Evolutionary conservation across 2,329 filamentous ascomycete species (phyloP), one percentile per base, ranked within the genome.

Genomic region (Colletotrichum orchidophilum): DNA sequence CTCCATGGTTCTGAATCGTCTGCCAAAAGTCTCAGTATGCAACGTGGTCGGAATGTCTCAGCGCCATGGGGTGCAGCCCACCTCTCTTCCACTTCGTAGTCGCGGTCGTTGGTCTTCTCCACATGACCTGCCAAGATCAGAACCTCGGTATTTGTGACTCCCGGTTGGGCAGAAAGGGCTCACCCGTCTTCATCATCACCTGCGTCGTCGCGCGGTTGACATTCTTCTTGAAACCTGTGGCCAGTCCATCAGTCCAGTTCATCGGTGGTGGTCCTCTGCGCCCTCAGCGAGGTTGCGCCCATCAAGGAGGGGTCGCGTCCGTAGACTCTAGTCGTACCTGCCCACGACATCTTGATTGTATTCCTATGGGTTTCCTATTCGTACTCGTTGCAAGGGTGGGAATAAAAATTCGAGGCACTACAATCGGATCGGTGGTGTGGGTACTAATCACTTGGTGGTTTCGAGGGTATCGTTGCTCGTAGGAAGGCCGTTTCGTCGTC

Each of bases 121-220:
- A 99, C 97, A 86, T 98, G 96, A 72, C 96, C 94, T 91, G 76
- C 53, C 59, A 57, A 62, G 63, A 33, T 63, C 53, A 72, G 63
- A 64, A 70, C 35, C 42, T 31, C n/a, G 18, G 31, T 46, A 46
- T 29, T 46, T 26, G 35, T 26, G 63, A 46, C 46, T 3, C 21
- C 24, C 24, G 53, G 53, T 54, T 24, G 49, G 50, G 64, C 54
- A 66, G 42, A 15, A 33, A 24, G 49, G 78, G 59, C 87, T 74
- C 82, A 93, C 92, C 94, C 69, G 95, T 97, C 89, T 99, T 99
- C 96, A 99, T 98, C 94, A 99, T 98, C 74, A 98, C 96, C 91
- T 98, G 95, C 85, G 97, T 99, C 83, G 96, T 98, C 78, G 96
- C 96, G 86, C 96, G 94, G 87, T 96, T 96, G 87, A 98, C 95